Conservation (phyloP, 495 filamentous ascomycete genomes). For the Trichodelitschia bisporula region DNA sequence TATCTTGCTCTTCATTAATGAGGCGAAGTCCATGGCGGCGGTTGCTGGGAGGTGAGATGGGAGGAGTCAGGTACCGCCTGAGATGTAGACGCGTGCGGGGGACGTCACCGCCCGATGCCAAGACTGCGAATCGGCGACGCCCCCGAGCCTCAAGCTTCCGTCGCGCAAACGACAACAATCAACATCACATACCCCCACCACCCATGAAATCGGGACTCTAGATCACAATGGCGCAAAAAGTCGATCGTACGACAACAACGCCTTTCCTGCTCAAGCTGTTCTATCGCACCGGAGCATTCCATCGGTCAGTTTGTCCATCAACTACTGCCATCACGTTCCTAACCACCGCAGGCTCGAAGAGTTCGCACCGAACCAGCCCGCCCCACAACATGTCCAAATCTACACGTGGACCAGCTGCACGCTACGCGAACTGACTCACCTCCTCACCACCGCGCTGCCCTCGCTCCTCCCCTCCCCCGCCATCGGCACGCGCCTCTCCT, state of each 20-base stretch:
- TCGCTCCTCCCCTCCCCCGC: constrained; percentile 45
- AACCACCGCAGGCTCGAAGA: constrained; percentile 32
- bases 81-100: too few relatives aligned
- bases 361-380: constrained; percentile 26
- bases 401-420: constrained; percentile 79
- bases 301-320: constrained; percentile 30
- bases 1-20: constrained; percentile 76
- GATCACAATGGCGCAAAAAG: too few relatives aligned
- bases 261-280: constrained; percentile 86
- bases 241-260: constrained; percentile 50
- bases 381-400: constrained; percentile 50
- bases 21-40: constrained; percentile 70
- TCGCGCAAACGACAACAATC: too few relatives aligned
- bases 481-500: constrained; percentile 61
- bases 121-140: too few relatives aligned
- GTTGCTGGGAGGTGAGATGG: background rate
- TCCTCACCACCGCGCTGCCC: constrained; percentile 42
- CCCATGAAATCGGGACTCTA: too few relatives aligned
- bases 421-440: constrained; percentile 55
- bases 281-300: constrained; percentile 48
- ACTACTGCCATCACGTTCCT: constrained; percentile 8
- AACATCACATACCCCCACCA: too few relatives aligned
- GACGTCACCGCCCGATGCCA: too few relatives aligned
- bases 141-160: too few relatives aligned
- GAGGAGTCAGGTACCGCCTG: too few relatives aligned